Evolutionary conservation across 257 asterid genomes (phyloP).

Genomic region (Scutellaria baicalensis): DNA sequence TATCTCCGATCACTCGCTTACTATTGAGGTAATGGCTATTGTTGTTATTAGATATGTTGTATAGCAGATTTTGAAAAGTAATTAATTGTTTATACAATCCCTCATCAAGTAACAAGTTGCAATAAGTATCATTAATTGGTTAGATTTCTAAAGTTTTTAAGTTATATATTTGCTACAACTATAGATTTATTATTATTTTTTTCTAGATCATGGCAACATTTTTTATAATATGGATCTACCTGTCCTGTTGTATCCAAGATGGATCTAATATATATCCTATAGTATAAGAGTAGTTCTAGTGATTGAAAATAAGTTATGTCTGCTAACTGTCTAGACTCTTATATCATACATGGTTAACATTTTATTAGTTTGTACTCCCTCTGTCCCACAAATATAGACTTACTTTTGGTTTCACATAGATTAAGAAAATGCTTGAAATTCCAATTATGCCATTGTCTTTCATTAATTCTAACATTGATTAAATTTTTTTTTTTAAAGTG

Average conservation of each 20-base stretch:
- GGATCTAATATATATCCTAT: not conserved
- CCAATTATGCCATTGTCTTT: too few relatives aligned
- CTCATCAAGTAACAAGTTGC: not conserved
- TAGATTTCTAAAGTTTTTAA: not conserved
- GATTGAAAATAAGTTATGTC: not conserved
- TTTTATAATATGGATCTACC: not conserved
- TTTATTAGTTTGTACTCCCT: not conserved
- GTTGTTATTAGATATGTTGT: not conserved
- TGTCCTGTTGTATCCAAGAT: not conserved
- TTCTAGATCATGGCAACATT: not conserved
- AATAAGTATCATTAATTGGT: not conserved
- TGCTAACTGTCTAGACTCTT: not conserved
- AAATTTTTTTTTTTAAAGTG: too few relatives aligned
- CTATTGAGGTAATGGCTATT: slow-evolving; percentile 72
- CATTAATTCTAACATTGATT: too few relatives aligned
- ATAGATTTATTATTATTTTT: not conserved
- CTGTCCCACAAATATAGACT: too few relatives aligned
- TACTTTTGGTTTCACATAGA: too few relatives aligned
- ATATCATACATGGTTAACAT: not conserved
- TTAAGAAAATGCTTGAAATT: too few relatives aligned
- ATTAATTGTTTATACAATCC: not conserved
- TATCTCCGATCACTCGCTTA: slow-evolving; percentile 78
- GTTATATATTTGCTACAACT: not conserved
- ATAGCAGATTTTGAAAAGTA: not conserved
- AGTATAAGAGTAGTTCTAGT: not conserved